These are phyloP conservation scores for Zygnema circumcarinatum DNA, from an alignment of 139 green algal species.

Conservation along the genomic window DNA sequence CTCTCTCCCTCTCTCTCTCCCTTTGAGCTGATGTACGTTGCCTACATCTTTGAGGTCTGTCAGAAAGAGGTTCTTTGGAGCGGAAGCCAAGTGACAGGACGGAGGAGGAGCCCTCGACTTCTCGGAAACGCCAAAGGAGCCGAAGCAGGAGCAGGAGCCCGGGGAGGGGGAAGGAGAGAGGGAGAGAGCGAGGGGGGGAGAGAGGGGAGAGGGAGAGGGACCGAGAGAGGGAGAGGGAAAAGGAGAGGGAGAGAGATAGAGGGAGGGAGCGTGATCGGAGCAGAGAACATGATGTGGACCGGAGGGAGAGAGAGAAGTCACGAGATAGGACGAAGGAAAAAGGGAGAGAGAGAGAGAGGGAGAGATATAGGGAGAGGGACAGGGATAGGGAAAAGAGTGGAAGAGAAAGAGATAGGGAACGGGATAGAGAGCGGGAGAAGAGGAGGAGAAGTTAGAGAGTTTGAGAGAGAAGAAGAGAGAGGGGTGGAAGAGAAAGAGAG, in stretches of 20 bases:
- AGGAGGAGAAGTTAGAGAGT: no score
- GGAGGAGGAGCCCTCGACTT: slow-evolving; percentile 9
- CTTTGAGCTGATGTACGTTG: neutral
- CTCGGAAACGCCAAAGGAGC: neutral
- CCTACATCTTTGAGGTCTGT: neutral
- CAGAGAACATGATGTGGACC: slow-evolving; percentile 41
- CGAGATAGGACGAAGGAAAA: slow-evolving; percentile 37
- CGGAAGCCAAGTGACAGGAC: slow-evolving; percentile 15
- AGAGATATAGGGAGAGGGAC: slow-evolving; percentile 26
- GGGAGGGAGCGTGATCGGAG: slow-evolving; percentile 24
- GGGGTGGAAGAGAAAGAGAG: neutral
- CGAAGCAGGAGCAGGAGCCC: slow-evolving; percentile 16
- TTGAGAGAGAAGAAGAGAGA: slow-evolving; percentile 21
- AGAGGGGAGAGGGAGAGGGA: slow-evolving; percentile 37
- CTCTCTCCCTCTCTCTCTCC: no score
- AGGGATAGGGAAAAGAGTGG: slow-evolving; percentile 27
- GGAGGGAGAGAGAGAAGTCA: slow-evolving; percentile 23
- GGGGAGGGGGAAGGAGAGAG: neutral
- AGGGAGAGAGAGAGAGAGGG: slow-evolving; percentile 26
- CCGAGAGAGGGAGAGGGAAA: slow-evolving; percentile 16
- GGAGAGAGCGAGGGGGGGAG: slow-evolving; percentile 11
- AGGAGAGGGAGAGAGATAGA: slow-evolving; percentile 46
- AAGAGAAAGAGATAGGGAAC: slow-evolving; percentile 19
- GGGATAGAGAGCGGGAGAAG: slow-evolving; percentile 46
- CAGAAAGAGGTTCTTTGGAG: slow-evolving; percentile 15